Evolutionary conservation across 31 red algal species (phyloP).

Genomic region (Odonthalia washingtoniensis): DNA sequence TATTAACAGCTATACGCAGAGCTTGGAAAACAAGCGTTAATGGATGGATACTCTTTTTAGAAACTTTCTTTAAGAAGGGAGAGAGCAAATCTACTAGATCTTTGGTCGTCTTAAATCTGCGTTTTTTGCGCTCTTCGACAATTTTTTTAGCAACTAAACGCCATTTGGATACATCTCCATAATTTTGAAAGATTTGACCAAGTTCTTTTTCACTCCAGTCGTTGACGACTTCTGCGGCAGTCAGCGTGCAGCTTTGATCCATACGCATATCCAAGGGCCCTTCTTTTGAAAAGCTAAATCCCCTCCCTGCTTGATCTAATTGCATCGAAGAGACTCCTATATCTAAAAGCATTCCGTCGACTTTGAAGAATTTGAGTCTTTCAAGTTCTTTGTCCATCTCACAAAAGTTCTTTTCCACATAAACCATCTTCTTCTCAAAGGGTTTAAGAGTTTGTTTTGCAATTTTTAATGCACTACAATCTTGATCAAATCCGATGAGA

Average conservation of each 20-base stretch:
- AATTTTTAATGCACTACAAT: slow-evolving; percentile 33
- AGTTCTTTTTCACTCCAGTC: slow-evolving; percentile 62
- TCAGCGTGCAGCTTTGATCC: slow-evolving; percentile 49
- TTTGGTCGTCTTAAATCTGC: slow-evolving; percentile 19
- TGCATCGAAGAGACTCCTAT: slow-evolving; percentile 97
- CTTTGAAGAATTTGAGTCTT: slow-evolving; percentile 15
- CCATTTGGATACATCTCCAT: slow-evolving; percentile 85
- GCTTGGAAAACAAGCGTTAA: slow-evolving; percentile 94
- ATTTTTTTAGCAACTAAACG: slow-evolving; percentile 74
- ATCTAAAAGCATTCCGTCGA: slow-evolving; percentile 88
- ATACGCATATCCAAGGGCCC: slow-evolving; percentile 99
- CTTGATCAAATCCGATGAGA: slow-evolving; percentile 69
- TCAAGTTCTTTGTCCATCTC: slow-evolving; percentile 27
- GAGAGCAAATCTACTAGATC: slow-evolving; percentile 25
- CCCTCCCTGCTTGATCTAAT: slow-evolving; percentile 76
- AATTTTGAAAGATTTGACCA: slow-evolving; percentile 67
- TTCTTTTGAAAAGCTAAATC: slow-evolving; percentile 82
- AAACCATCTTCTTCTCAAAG: not conserved
- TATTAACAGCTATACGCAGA: slow-evolving; percentile 91
- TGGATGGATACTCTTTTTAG: slow-evolving; percentile 76
- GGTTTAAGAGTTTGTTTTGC: slow-evolving; percentile 26
- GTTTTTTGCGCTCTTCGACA: slow-evolving; percentile 50
- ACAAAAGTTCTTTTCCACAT: slow-evolving; percentile 3
- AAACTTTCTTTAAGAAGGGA: slow-evolving; percentile 37
- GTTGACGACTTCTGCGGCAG: slow-evolving; percentile 90